Evolutionary conservation across 495 filamentous ascomycete genomes (phyloP), one percentile per base, ranked within the genome.

Genomic region (Penicillium longicatenatum): DNA sequence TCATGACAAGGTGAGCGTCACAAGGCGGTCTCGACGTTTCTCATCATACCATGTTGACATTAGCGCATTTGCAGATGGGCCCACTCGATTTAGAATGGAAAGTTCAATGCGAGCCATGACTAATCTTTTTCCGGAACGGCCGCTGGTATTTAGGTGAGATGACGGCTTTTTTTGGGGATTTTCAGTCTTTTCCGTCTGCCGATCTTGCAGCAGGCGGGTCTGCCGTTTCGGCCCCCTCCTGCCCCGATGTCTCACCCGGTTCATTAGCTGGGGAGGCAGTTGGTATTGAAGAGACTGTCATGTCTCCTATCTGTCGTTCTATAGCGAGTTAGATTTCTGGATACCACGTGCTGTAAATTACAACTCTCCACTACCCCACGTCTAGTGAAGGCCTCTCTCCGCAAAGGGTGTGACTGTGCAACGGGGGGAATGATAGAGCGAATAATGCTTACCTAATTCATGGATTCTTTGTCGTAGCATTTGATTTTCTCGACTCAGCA

Each of bases 401-500:
- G 26, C 7, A 26, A 26, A n/a, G n/a, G n/a, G n/a, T n/a, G n/a
- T 26, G 26, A 26, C 26, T 4, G 26, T n/a, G n/a, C 7, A 6
- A 26, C 26, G 0, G 26, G 26, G 26, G 26, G 26, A 26, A 26
- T 2, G 3, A 26, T 26, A 6, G 26, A 26, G 7, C 26, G n/a
- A n/a, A n/a, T 44, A 33, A 19, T 48, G 17, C 74, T 66, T 66
- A 78, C 75, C 75, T 55, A 98, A 76, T 66, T 97, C 93, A 35
- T 90, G 84, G 47, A 97, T 91, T 49, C 94, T 83, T 65, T 86
- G 81, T 52, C 86, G 86, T 54, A 98, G 76, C 88, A 98, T 95
- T 70, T 95, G 90, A 65, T 98, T 98, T 77, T 98, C 94, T 43
- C 94, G 80, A 19, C 84, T 81, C 59, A 98, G 75, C 77, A 86